phyloP scores from a whole-genome alignment of 768 basidiomycete species.

The Cystofilobasidium bisporidii region DNA sequence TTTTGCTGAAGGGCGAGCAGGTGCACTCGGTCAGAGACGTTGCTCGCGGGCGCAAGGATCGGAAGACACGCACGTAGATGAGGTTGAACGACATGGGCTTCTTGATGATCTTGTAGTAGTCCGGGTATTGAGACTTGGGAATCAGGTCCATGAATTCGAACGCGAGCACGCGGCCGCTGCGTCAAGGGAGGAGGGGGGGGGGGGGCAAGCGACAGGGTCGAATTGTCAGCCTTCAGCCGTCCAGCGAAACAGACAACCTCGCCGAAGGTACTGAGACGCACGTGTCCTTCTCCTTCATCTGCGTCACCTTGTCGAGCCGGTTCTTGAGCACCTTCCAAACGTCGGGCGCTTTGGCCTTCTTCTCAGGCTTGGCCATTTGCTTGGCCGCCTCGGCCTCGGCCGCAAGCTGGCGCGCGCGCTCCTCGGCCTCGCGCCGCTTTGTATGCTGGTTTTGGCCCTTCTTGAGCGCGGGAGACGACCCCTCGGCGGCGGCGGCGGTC shows the following conservation, averaged over 20 bases:
- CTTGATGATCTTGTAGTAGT: conserved; percentile 70
- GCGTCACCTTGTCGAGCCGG: conserved; percentile 61
- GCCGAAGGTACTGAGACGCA: not conserved
- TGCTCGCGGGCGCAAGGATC: not conserved
- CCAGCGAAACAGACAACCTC: conserved; percentile 46
- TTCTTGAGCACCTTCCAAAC: conserved; percentile 45
- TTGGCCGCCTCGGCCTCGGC: conserved; percentile 1
- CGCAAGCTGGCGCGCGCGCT: not conserved
- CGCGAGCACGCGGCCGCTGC: conserved; percentile 54
- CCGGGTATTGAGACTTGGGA: conserved; percentile 63
- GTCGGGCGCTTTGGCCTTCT: conserved; percentile 11
- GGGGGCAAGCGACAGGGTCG: too few relatives aligned
- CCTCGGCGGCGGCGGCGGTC: conserved; percentile 29
- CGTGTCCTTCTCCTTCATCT: conserved; percentile 57
- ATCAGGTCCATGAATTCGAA: conserved; percentile 78
- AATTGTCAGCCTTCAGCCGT: too few relatives aligned
- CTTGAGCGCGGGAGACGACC: not conserved
- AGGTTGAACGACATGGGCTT: conserved; percentile 67
- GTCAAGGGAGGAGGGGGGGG: not conserved
- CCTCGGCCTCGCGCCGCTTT: conserved; percentile 5
- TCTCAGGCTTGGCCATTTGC: not conserved
- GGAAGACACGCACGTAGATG: conserved; percentile 54
- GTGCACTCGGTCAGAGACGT: not conserved
- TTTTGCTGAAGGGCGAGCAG: conserved; percentile 51
- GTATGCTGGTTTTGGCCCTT: conserved; percentile 1